Percentiles rank a stretch among this genome's conserved stretches.
Evolutionary conservation across 306 rosid genomes (phyloP).

Genomic region (Calophaca sinica): DNA sequence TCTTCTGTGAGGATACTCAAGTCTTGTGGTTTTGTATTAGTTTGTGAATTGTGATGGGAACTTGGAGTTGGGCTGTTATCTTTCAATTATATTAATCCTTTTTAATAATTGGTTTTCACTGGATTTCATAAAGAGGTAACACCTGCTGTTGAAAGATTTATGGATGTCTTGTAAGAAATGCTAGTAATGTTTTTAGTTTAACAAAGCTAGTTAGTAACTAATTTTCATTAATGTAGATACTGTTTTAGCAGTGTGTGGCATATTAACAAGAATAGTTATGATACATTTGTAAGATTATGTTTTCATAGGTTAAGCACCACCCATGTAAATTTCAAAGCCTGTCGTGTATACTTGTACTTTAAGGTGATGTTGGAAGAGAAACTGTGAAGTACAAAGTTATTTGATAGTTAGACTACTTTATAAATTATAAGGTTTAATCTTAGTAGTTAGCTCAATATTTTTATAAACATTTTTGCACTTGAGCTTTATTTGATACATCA

Average conservation of each 20-base stretch:
- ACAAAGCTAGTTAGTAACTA: conserved; percentile 3
- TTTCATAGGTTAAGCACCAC: not conserved
- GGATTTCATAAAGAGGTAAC: not conserved
- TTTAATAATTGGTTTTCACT: not conserved
- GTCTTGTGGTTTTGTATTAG: not conserved
- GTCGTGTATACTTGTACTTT: not conserved
- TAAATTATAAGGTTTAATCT: not conserved
- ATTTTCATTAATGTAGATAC: not conserved
- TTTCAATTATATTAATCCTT: conserved; percentile 7
- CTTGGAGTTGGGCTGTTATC: not conserved
- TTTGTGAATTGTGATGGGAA: not conserved
- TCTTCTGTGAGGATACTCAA: not conserved
- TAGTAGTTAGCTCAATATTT: not conserved
- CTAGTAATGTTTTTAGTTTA: not conserved
- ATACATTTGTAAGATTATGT: conserved; percentile 2
- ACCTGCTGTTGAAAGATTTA: not conserved
- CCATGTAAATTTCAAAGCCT: not conserved
- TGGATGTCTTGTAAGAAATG: conserved; percentile 20
- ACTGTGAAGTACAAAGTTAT: not conserved
- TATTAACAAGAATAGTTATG: not conserved
- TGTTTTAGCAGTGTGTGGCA: not conserved
- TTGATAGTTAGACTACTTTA: not conserved
- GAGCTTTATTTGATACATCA: not conserved
- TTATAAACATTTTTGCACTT: not conserved
- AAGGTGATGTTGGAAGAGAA: conserved; percentile 30